These are phyloP conservation scores for Lithohypha guttulata DNA, from an alignment of 2,329 filamentous ascomycete genomes.

Conservation along the genomic window DNA sequence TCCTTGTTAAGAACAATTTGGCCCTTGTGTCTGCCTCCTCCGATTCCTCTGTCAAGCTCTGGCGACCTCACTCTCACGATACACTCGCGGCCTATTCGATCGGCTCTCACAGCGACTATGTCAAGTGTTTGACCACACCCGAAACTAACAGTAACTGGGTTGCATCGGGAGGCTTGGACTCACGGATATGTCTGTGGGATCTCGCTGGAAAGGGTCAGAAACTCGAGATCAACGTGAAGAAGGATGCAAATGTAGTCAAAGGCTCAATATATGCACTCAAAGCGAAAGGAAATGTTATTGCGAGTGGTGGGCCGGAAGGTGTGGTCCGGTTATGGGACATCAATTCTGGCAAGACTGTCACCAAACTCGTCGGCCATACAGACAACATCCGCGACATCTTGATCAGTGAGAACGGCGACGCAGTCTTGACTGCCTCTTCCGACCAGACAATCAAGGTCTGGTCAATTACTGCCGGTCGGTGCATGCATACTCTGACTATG, in stretches of 20 bases:
- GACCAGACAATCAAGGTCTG: constrained; percentile 97
- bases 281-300: constrained; percentile 68
- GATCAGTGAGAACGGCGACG: constrained; percentile 78
- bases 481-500: constrained; percentile 98
- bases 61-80: constrained; percentile 60
- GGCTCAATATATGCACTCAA: constrained; percentile 89
- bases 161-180: constrained; percentile 84
- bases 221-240: constrained; percentile 69
- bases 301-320: constrained; percentile 87
- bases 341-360: constrained; percentile 76
- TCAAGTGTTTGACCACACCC: constrained; percentile 83
- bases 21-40: constrained; percentile 82
- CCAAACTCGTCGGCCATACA: constrained; percentile 92
- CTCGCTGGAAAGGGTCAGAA: constrained; percentile 76
- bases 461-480: constrained; percentile 88
- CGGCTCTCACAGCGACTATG: constrained; percentile 89
- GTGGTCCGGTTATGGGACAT: constrained; percentile 89
- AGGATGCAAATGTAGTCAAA: constrained; percentile 73
- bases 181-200: constrained; percentile 90
- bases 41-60: constrained; percentile 87
- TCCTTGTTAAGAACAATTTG: constrained; percentile 64
- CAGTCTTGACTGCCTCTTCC: constrained; percentile 84
- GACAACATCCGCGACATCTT: constrained; percentile 88
- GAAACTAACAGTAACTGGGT: constrained; percentile 67
- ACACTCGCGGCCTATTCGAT: constrained; percentile 60